A percentile compares a stretch with the other conserved stretches of the same genome.
phyloP scores from a whole-genome alignment of 306 rosid genomes.

The Pterocarpus santalinus region DNA sequence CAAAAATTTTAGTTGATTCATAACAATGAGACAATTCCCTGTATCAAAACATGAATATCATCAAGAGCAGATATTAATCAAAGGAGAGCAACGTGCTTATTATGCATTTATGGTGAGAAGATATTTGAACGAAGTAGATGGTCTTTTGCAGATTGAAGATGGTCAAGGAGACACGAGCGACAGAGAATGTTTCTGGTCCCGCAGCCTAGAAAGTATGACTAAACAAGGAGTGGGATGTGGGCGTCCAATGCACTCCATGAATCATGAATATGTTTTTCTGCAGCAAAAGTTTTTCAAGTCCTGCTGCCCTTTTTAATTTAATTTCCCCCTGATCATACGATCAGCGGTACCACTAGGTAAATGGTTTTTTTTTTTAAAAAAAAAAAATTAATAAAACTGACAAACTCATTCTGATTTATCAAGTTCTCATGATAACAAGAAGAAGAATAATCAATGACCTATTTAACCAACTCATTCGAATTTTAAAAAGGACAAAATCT shows the following conservation, averaged over 20 bases:
- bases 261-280: conserved; percentile 58
- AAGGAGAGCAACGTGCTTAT: background rate
- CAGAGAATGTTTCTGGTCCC: conserved; percentile 83
- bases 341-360: conserved; percentile 37
- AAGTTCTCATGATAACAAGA: conserved; percentile 53
- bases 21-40: conserved; percentile 8
- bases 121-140: conserved; percentile 44
- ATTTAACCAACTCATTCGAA: conserved; percentile 60
- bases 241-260: conserved; percentile 60
- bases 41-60: conserved; percentile 7
- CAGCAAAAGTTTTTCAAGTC: conserved; percentile 49
- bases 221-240: conserved; percentile 51
- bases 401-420: conserved; percentile 68
- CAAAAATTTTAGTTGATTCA: conserved; percentile 41
- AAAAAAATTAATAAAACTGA: conserved; percentile 49
- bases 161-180: conserved; percentile 77
- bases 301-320: conserved; percentile 34
- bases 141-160: background rate
- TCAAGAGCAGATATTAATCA: conserved; percentile 25
- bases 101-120: conserved; percentile 16
- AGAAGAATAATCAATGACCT: conserved; percentile 61
- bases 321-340: conserved; percentile 5
- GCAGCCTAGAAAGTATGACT: conserved; percentile 48
- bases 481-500: conserved; percentile 52
- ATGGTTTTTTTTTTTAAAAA: conserved; percentile 50